Evolutionary conservation across 306 rosid species (phyloP).

Genomic region (Castanea mollissima): DNA sequence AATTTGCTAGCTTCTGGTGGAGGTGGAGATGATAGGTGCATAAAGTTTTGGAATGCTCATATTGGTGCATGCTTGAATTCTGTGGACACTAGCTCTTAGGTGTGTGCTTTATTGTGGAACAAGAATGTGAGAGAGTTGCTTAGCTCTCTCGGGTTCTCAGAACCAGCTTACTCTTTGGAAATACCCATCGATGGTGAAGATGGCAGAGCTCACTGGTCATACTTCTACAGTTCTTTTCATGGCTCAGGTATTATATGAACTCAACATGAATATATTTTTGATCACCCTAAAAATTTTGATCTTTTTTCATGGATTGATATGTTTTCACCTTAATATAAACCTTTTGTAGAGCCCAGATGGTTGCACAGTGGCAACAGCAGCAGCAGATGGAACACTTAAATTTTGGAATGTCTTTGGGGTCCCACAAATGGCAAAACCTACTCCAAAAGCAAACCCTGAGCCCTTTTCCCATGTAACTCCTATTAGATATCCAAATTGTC

Average conservation of each 20-base stretch:
- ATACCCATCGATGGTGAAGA: slow-evolving; percentile 78
- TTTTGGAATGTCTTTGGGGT: slow-evolving; percentile 3
- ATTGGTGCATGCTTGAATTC: slow-evolving; percentile 56
- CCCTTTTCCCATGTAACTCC: slow-evolving; percentile 38
- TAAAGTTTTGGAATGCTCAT: slow-evolving; percentile 57
- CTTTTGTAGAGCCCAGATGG: slow-evolving; percentile 42
- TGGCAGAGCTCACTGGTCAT: slow-evolving; percentile 75
- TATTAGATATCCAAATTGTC: slow-evolving; percentile 10
- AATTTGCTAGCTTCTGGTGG: slow-evolving; percentile 51
- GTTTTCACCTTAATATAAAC: neutral
- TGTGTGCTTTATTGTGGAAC: slow-evolving; percentile 55
- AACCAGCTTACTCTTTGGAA: slow-evolving; percentile 81
- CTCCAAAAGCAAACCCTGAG: slow-evolving; percentile 23
- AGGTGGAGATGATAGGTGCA: slow-evolving; percentile 42
- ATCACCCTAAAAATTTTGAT: neutral
- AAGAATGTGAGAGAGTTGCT: slow-evolving; percentile 71
- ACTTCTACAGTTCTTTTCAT: slow-evolving; percentile 70
- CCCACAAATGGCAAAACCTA: slow-evolving; percentile 31
- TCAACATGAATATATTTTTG: neutral
- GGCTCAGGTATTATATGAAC: slow-evolving; percentile 22
- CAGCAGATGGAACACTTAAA: slow-evolving; percentile 42
- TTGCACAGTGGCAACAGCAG: slow-evolving; percentile 52
- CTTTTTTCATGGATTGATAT: neutral
- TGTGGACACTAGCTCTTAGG: neutral
- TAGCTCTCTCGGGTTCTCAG: slow-evolving; percentile 74